Evolutionary conservation across 371 early-diverging fungal species (phyloP), one percentile per base, ranked within the genome.

Genomic region (Mucor circinelloides): DNA sequence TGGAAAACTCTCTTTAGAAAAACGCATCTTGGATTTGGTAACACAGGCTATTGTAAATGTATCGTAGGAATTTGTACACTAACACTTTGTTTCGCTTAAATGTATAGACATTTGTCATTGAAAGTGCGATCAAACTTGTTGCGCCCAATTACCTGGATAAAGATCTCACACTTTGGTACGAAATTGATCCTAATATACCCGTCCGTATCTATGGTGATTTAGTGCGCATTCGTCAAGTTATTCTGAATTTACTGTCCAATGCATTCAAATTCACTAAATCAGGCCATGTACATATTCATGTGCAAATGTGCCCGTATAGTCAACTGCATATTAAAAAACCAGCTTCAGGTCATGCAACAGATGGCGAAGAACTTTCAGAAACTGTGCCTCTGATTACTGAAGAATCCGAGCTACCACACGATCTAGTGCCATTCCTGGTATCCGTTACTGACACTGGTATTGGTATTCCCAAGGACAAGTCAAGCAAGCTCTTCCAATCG

Each of bases 371-470:
- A 59, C 21, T 70, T 68, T n/a, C 63, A 40, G 28, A 63, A 17
- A 27, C 21, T 28, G 54, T 28, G 13, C 54, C 54, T 54, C 54
- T 54, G 3, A 28, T 54, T 9, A 25, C 12, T 4, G 28, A 54
- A 27, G 54, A 54, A 54, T 12, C 28, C 28, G 54, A 54, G 17
- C 28, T 28, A 27, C 28, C 54, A 3, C 15, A 54, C 10, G 28
- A 54, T 15, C 4, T 28, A 50, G 55, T 68, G 64, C 32, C 58
- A 25, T 28, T 58, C 13, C 32, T 76, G 21, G 72, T 86, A 63
- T 72, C 80, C n/a, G 87, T 90, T 15, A 69, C 63, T 58, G 90
- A 90, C 63, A 83, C 89, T 1, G 90, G 90, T n/a, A 86, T 88
- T 58, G 89, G 90, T 17, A 88, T 90, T 59, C 85, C 88, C 0